Evolutionary conservation across 805 yeast genomes (phyloP), one percentile per base, ranked within the genome.

Genomic region (Maudiozyma turicensis): DNA sequence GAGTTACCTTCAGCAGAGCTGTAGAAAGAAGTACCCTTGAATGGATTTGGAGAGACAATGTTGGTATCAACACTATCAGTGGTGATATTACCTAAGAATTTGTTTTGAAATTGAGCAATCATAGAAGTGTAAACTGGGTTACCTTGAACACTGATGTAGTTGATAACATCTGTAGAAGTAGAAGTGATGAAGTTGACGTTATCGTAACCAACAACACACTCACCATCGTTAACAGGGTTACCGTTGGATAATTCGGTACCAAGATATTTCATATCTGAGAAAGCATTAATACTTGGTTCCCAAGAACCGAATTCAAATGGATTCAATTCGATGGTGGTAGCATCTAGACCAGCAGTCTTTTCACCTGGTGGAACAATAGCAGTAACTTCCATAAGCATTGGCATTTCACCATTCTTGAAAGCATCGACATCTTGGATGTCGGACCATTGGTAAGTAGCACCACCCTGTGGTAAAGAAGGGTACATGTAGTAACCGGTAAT

Each of bases 291-390:
- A 1, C 83, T 71, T 13, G 87, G 84, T 60, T 89, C 96, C 95
- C 95, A 88, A 5, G 93, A 81, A 10, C 96, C 96, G 58, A 88
- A 66, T 61, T 83, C 85, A 57, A 70, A 81, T 10, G 95, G 89
- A 46, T 73, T 75, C 54, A 78, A 64, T 54, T 80, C 78, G 54
- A 81, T 77, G 47, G 73, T 74, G 1, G 95, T 86, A 8, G 95
- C 81, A 69, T 86, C 87, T 34, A 66, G 61, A 52, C 75, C 72
- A 46, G 84, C 67, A 44, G 84, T 72, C 3, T 50, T 45, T 3
- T 83, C 73, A 29, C 78, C 79, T 10, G 86, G 86, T 13, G 75
- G 69, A 65, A 86, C 71, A 43, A 85, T 86, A 58, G 78, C 80
- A 13, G 81, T 76, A 53, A 76, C 82, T 57, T 76, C 70, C 56